Percentiles rank a stretch among this genome's conserved stretches.
phyloP scores from a whole-genome alignment of 139 green algal species.

The Eudorina sp. region DNA sequence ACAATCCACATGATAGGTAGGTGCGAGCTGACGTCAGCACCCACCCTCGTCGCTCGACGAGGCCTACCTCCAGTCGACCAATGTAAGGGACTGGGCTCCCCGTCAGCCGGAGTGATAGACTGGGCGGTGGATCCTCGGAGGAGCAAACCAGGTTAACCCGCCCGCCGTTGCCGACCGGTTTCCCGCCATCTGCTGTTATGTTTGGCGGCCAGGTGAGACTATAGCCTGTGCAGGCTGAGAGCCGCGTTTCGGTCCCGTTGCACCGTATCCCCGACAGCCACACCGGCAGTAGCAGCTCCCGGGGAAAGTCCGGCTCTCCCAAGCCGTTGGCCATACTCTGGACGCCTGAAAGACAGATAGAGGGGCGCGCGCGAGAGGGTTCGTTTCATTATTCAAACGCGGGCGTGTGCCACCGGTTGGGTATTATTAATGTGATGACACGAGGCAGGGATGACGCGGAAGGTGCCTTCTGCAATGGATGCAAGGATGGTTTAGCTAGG shows the following conservation, averaged over 20 bases:
- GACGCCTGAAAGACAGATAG: background rate
- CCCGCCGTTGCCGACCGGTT: background rate
- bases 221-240: background rate
- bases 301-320: background rate
- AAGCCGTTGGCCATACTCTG: background rate
- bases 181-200: background rate
- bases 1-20: no score
- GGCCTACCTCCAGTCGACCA: slow-evolving; percentile 14
- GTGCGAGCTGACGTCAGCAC: no score
- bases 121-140: background rate
- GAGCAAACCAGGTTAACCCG: background rate
- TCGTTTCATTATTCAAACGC: background rate
- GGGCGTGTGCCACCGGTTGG: no score
- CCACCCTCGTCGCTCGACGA: no score
- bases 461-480: no score
- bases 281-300: background rate
- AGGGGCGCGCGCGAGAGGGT: background rate
- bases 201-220: background rate
- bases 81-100: background rate
- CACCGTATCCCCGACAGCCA: background rate
- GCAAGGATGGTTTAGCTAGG: no score
- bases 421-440: no score
- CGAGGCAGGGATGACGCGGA: no score
- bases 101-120: background rate
- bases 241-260: background rate